phyloP scores from a whole-genome alignment of 805 yeast species.

The Candida methanosorbosa region DNA sequence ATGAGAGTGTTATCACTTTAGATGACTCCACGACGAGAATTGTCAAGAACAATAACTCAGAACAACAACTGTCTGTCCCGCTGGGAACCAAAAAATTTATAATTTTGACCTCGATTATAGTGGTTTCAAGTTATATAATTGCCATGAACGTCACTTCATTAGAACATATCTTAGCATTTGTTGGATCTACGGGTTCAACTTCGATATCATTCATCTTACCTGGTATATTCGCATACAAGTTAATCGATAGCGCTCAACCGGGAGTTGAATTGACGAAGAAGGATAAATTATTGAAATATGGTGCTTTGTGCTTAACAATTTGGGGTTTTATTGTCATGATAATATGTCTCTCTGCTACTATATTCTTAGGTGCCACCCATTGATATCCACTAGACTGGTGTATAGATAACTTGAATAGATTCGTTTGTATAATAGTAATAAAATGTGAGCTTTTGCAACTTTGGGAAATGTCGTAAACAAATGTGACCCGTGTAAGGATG shows the following conservation, averaged over 20 bases:
- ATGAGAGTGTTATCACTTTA: conserved; percentile 6
- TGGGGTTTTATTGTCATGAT: conserved; percentile 72
- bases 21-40: conserved; percentile 11
- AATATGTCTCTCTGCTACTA: conserved; percentile 40
- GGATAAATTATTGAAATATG: conserved; percentile 29
- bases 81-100: conserved; percentile 22
- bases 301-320: conserved; percentile 45
- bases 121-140: conserved; percentile 48
- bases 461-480: too few species aligned
- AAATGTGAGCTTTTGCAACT: too few species aligned
- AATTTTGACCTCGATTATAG: conserved; percentile 32
- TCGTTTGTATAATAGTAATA: too few species aligned
- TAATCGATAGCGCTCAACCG: conserved; percentile 59
- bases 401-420: too few species aligned
- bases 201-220: conserved; percentile 87
- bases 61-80: conserved; percentile 1
- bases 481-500: too few species aligned
- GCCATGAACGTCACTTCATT: conserved; percentile 66
- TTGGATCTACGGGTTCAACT: conserved; percentile 91
- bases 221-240: conserved; percentile 73
- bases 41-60: conserved; percentile 10
- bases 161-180: conserved; percentile 76
- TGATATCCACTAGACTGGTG: too few species aligned
- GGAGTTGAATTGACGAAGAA: conserved; percentile 18
- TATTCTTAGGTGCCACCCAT: conserved; percentile 25